Base-by-base conservation (phyloP, 305 asterid genomes). In the Rubia peregrina region DNA sequence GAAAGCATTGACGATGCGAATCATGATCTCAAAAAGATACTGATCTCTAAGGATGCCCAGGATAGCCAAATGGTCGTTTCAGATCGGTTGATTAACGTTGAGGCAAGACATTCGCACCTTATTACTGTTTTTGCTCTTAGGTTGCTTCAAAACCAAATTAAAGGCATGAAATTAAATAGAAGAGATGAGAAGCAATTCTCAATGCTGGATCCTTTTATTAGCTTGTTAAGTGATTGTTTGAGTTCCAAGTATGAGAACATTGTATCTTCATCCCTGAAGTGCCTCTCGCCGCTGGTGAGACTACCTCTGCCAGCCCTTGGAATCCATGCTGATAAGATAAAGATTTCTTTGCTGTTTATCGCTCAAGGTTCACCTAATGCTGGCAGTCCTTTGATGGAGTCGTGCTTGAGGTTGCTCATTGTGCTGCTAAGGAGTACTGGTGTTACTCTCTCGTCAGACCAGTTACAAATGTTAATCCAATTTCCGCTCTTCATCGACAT, bases 401-500 rank as follows among this genome's bases (percentile, higher is more conserved):
- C 99, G 67, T 95, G 98, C 70, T 72, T 91, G 75, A 84, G 85
- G 84, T 80, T 90, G 85, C 77, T 95, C 82, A 86, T 92, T 9
- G 80, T 79, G 46, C 97, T 95, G 78, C 79, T 91, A 26, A 88
- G 83, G 48, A 86, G 84, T 80, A 84, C 88, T 67, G 82, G 85
- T 75, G 85, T 90, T 73, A 88, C 94, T 21, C 95, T 91, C 68
- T 85, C 99, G 17, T 73, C 84, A 61, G 90, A 86, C 67, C 98
- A 95, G 80, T 78, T 95, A 79, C 88, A 88, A 76, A 84, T 87
- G 90, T 74, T 95, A 76, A 82, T 91, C 77, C 96, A 88, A 61
- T 91, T 95, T 79, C 98, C 99, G 0, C 68, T 95, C 73, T 91
- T 95, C 80, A 87, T 91, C 77, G 99, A 91, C 79, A 85, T 95